Base-by-base conservation (phyloP, 2,329 filamentous ascomycete genomes). In the Aspergillus sp. region DNA sequence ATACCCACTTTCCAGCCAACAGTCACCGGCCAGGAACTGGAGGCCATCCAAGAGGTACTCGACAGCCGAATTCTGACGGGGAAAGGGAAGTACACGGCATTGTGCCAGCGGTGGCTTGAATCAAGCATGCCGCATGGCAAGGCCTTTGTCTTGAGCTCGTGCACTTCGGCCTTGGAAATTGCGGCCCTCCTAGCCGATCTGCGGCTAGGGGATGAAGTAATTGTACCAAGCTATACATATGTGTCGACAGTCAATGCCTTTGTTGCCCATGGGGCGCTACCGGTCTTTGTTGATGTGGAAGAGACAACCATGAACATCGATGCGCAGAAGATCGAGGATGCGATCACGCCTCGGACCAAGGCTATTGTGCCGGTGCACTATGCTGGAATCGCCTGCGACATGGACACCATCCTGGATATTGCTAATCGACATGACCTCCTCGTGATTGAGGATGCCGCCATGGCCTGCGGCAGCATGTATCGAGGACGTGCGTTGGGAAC, bases 281-380 rank as follows among this genome's bases (percentile, higher is more conserved):
- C 53, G 12, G 62, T 66, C 0, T 67, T 62, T 28, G 55, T 67
- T 5, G 59, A 63, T 25, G n/a, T 66, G 9, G 59, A 63, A n/a
- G 30, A 58, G 6, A 32, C 48, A 1, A 67, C 59, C 8, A 61
- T 66, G 64, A 65, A 59, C n/a, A 49, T 67, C 9, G 39, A 63
- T 36, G 19, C 23, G 1, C 7, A 19, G 2, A 36, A 28, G 1
- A 58, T 66, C 21, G 56, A 61, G 19, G 41, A 49, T 3, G 62
- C 55, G 0, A 62, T 67, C 13, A 63, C 65, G 0, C n/a, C 57
- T 0, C 56, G 57, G 9, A 67, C 63, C 10, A 57, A 60, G 7
- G 62, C 36, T 3, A 60, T 64, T 9, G 48, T 67, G 5, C 58
- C 63, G 12, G 62, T 67, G 3, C 60, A 65, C 43, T 67, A 67